These are phyloP conservation scores for Chrysanthemum makinoi DNA, from an alignment of 129 eudicot species.

Conservation along the genomic window DNA sequence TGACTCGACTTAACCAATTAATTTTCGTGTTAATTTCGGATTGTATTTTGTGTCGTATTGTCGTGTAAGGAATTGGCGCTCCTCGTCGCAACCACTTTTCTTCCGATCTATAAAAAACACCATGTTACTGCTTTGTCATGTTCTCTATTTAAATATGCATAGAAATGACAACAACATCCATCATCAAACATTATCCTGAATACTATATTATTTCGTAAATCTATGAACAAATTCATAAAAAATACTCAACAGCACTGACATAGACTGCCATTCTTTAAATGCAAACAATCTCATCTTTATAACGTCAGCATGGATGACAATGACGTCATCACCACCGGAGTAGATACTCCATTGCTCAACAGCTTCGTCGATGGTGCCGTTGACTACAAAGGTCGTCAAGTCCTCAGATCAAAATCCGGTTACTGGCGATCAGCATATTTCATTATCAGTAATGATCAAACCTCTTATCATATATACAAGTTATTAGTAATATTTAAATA, in stretches of 20 bases:
- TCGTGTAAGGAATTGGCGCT: too few species aligned
- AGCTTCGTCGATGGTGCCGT: conserved; percentile 39
- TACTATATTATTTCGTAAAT: neutral
- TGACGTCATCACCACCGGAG: conserved; percentile 4
- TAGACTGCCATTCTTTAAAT: neutral
- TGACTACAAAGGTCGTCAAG: conserved; percentile 49
- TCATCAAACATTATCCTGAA: too few species aligned
- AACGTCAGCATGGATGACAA: neutral
- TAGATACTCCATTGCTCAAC: conserved; percentile 24
- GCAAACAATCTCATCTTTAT: neutral
- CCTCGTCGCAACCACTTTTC: too few species aligned
- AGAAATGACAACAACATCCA: too few species aligned
- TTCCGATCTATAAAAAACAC: too few species aligned
- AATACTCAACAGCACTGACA: too few species aligned
- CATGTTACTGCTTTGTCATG: too few species aligned
- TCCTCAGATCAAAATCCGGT: conserved; percentile 50
- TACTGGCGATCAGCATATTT: conserved; percentile 26
- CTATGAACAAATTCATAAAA: neutral
- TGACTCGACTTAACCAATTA: too few species aligned
- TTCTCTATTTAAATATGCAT: too few species aligned
- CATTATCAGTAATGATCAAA: conserved; percentile 11
- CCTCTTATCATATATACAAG: neutral
- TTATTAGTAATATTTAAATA: neutral
- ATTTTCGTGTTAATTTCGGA: too few species aligned
- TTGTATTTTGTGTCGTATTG: too few species aligned